A percentile compares a stretch with the other conserved stretches of the same genome.
phyloP scores from a whole-genome alignment of 257 asterid genomes.

The Petrea volubilis region DNA sequence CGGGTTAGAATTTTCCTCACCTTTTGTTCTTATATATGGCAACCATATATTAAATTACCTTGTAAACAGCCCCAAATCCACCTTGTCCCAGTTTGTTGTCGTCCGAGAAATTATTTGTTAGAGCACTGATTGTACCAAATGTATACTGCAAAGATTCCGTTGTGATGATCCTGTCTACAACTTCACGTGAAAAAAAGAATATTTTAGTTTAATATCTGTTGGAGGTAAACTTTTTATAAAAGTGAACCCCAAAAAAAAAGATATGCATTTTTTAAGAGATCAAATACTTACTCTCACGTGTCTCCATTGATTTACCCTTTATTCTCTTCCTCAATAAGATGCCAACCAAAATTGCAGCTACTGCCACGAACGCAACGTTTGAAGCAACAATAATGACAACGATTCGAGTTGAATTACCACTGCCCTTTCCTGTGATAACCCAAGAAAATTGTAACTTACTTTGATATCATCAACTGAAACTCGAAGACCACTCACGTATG shows the following conservation, averaged over 20 bases:
- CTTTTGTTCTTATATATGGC: not conserved
- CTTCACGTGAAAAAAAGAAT: not conserved
- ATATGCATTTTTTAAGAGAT: not conserved
- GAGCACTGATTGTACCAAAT: slow-evolving; percentile 25
- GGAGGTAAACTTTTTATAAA: not conserved
- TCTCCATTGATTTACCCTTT: not conserved
- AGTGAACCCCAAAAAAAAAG: not conserved
- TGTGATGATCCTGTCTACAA: not conserved
- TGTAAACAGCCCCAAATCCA: slow-evolving; percentile 43
- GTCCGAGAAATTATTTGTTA: slow-evolving; percentile 33
- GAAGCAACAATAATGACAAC: slow-evolving; percentile 12
- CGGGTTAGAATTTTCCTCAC: too few relatives aligned
- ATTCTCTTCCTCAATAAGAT: slow-evolving; percentile 15
- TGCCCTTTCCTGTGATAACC: slow-evolving; percentile 7
- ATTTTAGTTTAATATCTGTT: not conserved
- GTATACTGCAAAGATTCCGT: slow-evolving; percentile 30
- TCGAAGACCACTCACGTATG: not conserved
- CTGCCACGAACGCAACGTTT: not conserved
- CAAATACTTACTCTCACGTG: slow-evolving; percentile 16
- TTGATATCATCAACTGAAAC: not conserved
- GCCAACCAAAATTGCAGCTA: not conserved
- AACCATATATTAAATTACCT: slow-evolving; percentile 23
- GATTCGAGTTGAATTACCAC: slow-evolving; percentile 6
- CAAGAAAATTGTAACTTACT: not conserved
- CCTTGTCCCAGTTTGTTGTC: slow-evolving; percentile 38